phyloP scores from a whole-genome alignment of 176 grass and related monocot genomes.

The Puccinellia tenuiflora region DNA sequence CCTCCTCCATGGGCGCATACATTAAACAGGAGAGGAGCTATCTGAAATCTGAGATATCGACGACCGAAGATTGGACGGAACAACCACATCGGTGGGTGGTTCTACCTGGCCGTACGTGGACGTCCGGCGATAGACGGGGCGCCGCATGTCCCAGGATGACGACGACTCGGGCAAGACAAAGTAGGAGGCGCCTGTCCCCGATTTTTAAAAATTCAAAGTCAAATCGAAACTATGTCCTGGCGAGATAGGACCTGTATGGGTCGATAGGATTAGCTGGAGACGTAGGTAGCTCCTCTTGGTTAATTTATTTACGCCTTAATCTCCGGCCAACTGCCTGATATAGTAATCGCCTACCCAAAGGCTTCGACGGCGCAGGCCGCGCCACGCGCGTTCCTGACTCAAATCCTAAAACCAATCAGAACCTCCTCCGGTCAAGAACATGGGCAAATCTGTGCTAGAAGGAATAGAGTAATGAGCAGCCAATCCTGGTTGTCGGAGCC shows the following conservation, averaged over 20 bases:
- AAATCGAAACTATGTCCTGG: background rate
- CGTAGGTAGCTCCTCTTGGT: background rate
- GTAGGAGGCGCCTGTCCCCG: background rate
- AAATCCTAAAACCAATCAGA: background rate
- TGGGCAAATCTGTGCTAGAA: no score
- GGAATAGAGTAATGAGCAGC: no score
- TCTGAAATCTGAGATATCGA: background rate
- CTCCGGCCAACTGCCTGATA: background rate
- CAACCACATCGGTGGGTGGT: background rate
- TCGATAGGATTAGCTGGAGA: background rate
- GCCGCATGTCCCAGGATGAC: slow-evolving; percentile 1
- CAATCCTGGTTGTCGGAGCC: background rate
- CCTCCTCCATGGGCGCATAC: background rate
- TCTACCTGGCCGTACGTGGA: background rate
- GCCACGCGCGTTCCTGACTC: background rate
- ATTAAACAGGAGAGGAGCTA: background rate
- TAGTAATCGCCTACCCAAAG: no score
- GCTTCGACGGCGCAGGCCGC: background rate
- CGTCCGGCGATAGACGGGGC: background rate
- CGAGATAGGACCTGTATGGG: background rate
- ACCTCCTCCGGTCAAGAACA: no score
- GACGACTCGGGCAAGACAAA: background rate
- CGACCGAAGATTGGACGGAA: background rate
- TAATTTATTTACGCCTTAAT: slow-evolving; percentile 10
- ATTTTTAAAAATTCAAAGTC: background rate